Percentiles rank a stretch among this genome's conserved stretches.
phyloP scores from a whole-genome alignment of 345 rosid species.

The Mallotus nudiflorus region DNA sequence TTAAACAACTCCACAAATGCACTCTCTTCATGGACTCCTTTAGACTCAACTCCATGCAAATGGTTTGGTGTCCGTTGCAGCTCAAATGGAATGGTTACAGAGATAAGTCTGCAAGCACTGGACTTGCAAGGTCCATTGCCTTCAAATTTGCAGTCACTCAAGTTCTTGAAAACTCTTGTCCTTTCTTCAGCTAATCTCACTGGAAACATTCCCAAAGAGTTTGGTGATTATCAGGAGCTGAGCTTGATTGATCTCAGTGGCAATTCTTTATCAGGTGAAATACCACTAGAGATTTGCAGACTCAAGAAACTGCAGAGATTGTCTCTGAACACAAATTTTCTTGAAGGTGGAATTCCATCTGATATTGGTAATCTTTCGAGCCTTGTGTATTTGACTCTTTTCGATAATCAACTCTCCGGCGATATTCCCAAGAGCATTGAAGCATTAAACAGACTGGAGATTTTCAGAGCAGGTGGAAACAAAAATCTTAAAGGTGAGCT shows the following conservation, averaged over 20 bases:
- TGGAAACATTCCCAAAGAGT: conserved; percentile 61
- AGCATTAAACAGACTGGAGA: conserved; percentile 49
- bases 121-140: conserved; percentile 74
- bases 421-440: conserved; percentile 71
- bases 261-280: conserved; percentile 70
- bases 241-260: conserved; percentile 62
- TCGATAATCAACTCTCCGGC: conserved; percentile 75
- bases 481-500: conserved; percentile 82
- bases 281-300: conserved; percentile 67
- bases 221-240: conserved; percentile 62
- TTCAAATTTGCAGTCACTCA: conserved; percentile 53
- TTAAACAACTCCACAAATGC: conserved; percentile 52
- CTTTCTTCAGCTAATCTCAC: conserved; percentile 76
- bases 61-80: conserved; percentile 85
- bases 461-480: conserved; percentile 86
- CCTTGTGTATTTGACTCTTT: conserved; percentile 63
- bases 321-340: conserved; percentile 64
- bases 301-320: conserved; percentile 57
- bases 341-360: conserved; percentile 79
- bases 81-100: conserved; percentile 51
- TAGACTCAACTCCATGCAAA: conserved; percentile 56
- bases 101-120: conserved; percentile 51
- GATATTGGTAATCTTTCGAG: conserved; percentile 59
- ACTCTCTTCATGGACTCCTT: conserved; percentile 58
- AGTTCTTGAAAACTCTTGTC: conserved; percentile 52